phyloP scores from a whole-genome alignment of 1,284 basidiomycete species.

The Melanopsichium pennsylvanicum region DNA sequence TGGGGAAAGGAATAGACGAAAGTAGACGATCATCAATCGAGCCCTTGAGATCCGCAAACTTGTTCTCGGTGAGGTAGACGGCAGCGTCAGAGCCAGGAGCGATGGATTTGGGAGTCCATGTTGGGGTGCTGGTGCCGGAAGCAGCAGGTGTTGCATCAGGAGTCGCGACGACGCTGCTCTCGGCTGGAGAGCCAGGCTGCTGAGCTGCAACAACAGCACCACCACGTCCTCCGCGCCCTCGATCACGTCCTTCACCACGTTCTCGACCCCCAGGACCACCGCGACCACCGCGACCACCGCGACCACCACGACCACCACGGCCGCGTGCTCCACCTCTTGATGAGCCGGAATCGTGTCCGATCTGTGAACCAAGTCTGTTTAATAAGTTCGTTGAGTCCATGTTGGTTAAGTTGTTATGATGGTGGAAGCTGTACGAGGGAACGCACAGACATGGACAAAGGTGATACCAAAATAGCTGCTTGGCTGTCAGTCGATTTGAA shows the following conservation, averaged over 20 bases:
- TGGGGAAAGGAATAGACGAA: constrained; percentile 63
- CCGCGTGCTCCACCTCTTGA: constrained; percentile 5
- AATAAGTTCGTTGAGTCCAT: constrained; percentile 30
- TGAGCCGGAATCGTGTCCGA: not conserved
- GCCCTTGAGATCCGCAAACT: constrained; percentile 38
- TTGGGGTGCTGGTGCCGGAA: constrained; percentile 22
- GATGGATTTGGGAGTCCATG: constrained; percentile 24
- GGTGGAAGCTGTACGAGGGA: not conserved
- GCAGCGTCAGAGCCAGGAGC: constrained; percentile 23
- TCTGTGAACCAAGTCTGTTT: constrained; percentile 22
- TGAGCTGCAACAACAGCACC: constrained; percentile 29
- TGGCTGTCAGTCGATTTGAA: too few relatives aligned
- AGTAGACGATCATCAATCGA: constrained; percentile 55
- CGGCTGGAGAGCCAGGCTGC: constrained; percentile 66
- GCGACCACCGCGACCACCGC: constrained; percentile 17
- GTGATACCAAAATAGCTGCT: too few relatives aligned
- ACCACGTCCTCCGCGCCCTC: constrained; percentile 24
- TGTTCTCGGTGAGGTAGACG: constrained; percentile 40
- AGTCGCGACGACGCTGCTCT: constrained; percentile 62
- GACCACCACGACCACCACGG: not conserved
- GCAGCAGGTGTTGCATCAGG: constrained; percentile 33
- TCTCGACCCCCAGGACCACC: constrained; percentile 18
- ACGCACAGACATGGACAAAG: too few relatives aligned
- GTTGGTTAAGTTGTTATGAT: not conserved
- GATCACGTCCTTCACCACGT: constrained; percentile 15